phyloP scores from a whole-genome alignment of 148 eudicot species.

The Heliamphora exappendiculata region DNA sequence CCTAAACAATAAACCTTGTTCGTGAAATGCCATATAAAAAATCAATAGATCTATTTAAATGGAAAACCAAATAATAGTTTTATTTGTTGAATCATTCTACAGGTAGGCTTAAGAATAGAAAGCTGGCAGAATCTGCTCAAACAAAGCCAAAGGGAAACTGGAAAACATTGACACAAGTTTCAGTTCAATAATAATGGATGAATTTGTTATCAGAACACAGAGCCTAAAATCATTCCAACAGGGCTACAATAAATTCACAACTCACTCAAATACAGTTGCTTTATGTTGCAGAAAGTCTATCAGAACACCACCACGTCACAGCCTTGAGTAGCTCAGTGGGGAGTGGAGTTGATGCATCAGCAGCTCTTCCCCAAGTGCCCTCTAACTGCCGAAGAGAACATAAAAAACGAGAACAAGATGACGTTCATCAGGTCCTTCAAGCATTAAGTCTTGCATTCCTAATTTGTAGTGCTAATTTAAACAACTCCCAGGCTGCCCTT shows the following conservation, averaged over 20 bases:
- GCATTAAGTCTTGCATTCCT: neutral
- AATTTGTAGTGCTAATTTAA: neutral
- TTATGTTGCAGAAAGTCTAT: neutral
- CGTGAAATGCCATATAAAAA: neutral
- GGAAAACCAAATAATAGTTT: neutral
- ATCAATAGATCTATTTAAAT: neutral
- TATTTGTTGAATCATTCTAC: neutral
- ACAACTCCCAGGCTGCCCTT: neutral
- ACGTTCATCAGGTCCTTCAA: neutral
- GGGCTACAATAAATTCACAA: neutral
- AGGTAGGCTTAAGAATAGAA: neutral
- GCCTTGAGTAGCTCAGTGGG: neutral
- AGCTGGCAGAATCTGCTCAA: neutral
- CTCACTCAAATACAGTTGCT: conserved; percentile 7
- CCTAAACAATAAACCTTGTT: neutral
- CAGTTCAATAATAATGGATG: neutral
- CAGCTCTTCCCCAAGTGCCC: neutral
- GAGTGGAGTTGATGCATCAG: neutral
- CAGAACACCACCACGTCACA: neutral
- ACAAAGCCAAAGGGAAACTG: neutral
- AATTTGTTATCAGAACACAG: neutral
- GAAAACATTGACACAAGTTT: neutral
- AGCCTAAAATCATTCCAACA: neutral
- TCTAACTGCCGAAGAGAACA: neutral
- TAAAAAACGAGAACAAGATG: neutral